Evolutionary conservation across 345 rosid genomes (phyloP).

Genomic region (Eucalyptus dawsonii): DNA sequence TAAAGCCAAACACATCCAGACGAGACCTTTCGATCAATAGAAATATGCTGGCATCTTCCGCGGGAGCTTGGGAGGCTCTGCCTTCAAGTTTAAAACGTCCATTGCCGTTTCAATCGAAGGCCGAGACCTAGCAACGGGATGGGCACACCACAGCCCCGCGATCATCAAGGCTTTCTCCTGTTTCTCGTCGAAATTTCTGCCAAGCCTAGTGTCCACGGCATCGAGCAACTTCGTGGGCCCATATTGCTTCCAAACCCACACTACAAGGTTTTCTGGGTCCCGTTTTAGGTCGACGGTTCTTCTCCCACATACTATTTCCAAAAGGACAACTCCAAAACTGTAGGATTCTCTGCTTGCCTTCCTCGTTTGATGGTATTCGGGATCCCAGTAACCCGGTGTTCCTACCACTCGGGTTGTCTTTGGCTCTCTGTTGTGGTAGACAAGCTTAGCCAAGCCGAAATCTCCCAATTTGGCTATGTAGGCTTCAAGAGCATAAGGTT

Average conservation of each 20-base stretch:
- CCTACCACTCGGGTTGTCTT: neutral
- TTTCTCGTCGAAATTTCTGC: neutral
- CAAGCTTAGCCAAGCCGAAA: neutral
- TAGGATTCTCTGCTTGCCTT: neutral
- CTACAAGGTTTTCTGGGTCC: neutral
- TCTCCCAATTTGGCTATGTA: neutral
- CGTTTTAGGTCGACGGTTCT: neutral
- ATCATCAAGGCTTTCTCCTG: neutral
- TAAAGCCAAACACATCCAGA: neutral
- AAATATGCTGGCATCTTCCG: neutral
- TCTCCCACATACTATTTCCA: neutral
- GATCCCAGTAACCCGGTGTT: neutral
- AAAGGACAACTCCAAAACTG: neutral
- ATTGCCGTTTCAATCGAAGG: neutral
- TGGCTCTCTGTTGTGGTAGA: neutral
- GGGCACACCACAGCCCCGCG: neutral
- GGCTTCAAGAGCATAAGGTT: rapidly evolving
- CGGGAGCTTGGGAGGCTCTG: neutral
- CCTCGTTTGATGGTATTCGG: neutral
- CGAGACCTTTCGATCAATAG: neutral
- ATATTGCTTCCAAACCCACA: neutral
- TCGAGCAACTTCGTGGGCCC: neutral
- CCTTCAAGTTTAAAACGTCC: neutral
- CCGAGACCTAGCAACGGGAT: neutral
- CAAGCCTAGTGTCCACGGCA: neutral